Base-by-base conservation (phyloP, 306 rosid species). In the Lagenaria siceraria region DNA sequence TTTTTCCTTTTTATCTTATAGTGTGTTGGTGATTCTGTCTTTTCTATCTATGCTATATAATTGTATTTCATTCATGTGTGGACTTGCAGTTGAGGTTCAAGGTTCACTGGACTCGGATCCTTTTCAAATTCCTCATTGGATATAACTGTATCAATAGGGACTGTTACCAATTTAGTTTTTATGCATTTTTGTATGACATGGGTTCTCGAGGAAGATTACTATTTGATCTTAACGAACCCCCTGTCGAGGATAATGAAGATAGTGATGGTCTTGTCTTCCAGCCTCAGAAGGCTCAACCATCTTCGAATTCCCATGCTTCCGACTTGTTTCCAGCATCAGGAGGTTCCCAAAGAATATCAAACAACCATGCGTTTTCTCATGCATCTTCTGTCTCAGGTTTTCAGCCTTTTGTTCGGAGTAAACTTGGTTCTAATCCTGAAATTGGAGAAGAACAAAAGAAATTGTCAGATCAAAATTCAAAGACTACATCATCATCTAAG, bases 201-300 rank as follows among this genome's bases (percentile, higher is more conserved):
- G 99, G 95, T 88, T 92, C 93, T 79, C 89, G 97, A 87, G 97
- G 92, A 92, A 88, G 86, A 86, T 86, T 65, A 65, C 74, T 95
- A 79, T 92, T 95, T 92, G 99, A 95, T 87, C 99, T 95, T 88
- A 95, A 95, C 65, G 97, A 92, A 86, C 96, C 94, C 80, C 97
- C 99, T 76, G 78, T 84, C 2, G 97, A 90, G 85, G 97, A 95
- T 86, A 86, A 80, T 79, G 97, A 83, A 58, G 98, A 89, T 82
- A 86, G 77, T 54, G 89, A 87, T 27, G 81, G 83, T 51, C 31
- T 64, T 74, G 40, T 79, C 77, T 68, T 87, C 58, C 96, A 86
- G 92, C 97, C 88, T 29, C 95, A 87, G 78, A 92, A 85, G 88
- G 82, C 93, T 14, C 89, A 82, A 46, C 96, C 91, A 65, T 86